Percentiles rank a stretch among this genome's conserved stretches.
These are phyloP conservation scores for Candida hispaniensis DNA, from an alignment of 805 yeast genomes.

Conservation along the genomic window DNA sequence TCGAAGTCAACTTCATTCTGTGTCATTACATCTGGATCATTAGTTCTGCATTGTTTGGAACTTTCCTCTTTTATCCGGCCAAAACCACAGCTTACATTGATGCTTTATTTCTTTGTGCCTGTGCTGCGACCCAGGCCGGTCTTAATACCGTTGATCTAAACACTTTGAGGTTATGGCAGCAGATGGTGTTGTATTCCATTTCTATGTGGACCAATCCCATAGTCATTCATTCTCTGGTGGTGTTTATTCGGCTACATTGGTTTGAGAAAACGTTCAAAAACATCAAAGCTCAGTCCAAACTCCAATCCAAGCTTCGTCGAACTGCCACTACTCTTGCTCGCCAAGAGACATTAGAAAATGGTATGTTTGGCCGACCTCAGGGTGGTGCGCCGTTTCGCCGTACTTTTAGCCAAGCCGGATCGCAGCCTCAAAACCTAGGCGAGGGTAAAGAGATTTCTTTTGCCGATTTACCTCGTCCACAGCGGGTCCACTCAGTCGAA, in stretches of 20 bases:
- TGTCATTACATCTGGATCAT: constrained; percentile 49
- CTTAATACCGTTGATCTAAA: constrained; percentile 69
- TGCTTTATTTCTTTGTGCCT: constrained; percentile 62
- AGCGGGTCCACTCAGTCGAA: constrained; percentile 38
- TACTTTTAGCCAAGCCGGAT: neutral
- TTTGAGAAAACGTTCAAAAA: constrained; percentile 79
- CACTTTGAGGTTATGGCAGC: constrained; percentile 61
- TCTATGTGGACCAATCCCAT: constrained; percentile 74
- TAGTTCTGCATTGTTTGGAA: constrained; percentile 47
- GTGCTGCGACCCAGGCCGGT: constrained; percentile 87
- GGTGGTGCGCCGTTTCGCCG: no score
- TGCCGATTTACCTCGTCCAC: constrained; percentile 39
- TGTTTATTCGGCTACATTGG: constrained; percentile 75
- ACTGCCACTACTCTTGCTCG: constrained; percentile 59
- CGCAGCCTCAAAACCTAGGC: constrained; percentile 19
- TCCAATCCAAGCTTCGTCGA: constrained; percentile 72
- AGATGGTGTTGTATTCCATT: constrained; percentile 53
- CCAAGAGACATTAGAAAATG: constrained; percentile 24
- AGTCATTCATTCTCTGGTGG: constrained; percentile 68
- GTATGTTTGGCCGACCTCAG: constrained; percentile 7
- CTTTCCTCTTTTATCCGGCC: constrained; percentile 70
- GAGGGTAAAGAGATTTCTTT: constrained; percentile 40
- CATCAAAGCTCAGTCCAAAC: constrained; percentile 65
- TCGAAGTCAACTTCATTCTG: constrained; percentile 20
- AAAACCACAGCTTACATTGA: constrained; percentile 61